Base-by-base conservation (phyloP, 495 filamentous ascomycete genomes). In the Trichoderma reesei region DNA sequence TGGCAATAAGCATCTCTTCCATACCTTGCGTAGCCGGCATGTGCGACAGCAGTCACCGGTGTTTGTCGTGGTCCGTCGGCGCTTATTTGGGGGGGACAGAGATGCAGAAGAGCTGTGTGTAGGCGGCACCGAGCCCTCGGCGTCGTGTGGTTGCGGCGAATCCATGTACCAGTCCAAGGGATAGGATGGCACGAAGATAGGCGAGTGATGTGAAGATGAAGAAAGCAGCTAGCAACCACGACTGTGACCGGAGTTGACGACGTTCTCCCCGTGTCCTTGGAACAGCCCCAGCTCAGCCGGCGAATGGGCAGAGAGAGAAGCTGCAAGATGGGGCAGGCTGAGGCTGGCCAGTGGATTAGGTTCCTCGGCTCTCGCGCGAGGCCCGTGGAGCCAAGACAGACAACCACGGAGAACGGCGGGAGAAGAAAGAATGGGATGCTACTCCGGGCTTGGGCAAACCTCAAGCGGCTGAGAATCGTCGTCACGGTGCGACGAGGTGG, bases 21-120 rank as follows among this genome's bases (percentile, higher is more conserved):
- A 26, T 44, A 65, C 64, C 64, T 65, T 65, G 42, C 64, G 59
- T 46, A 65, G 46, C 41, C 64, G 33, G 20, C 64, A 65, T 11
- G 64, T 65, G 48, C 64, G 64, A 56, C 64, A 65, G 34, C 64
- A 65, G 42, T 65, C 51, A n/a, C 46, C 31, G 41, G 36, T 41
- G 41, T 18, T 60, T 11, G 64, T 51, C 1, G 60, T 34, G 9
- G 39, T 61, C 11, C 64, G 64, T 5, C 64, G 64, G 3, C 64
- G 64, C 26, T 65, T 65, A 34, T 16, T 48, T 26, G 46, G 44
- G 59, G 63, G 37, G 1, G 51, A 56, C 31, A 56, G 18, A 3
- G 51, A 56, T 56, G 9, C 51, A 26, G 51, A 56, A 33, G 51
- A 56, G 31, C 51, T 56, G 51, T 56, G 51, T 33, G 51, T 20